phyloP scores from a whole-genome alignment of 768 basidiomycete species.

The Punctularia strigosozonata region DNA sequence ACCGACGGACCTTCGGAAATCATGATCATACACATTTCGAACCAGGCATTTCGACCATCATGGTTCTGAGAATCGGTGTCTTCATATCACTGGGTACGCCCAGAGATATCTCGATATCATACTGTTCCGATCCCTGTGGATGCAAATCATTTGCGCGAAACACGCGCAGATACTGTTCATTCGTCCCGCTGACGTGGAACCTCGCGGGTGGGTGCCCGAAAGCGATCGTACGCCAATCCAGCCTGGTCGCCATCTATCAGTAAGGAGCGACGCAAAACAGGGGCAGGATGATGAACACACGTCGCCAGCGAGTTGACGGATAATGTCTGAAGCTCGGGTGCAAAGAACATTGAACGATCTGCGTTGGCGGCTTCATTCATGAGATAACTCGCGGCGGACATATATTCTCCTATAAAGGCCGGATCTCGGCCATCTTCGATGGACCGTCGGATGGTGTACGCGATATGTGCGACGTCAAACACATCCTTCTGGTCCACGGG shows the following conservation, averaged over 20 bases:
- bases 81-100: neutral
- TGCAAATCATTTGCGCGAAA: constrained; percentile 8
- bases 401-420: constrained; percentile 6
- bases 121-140: neutral
- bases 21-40: too few relatives aligned
- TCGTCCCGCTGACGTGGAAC: constrained; percentile 4
- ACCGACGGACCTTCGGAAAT: too few relatives aligned
- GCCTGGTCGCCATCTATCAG: constrained; percentile 1
- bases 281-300: constrained; percentile 1
- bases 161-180: constrained; percentile 6
- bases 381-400: constrained; percentile 7
- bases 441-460: constrained; percentile 2
- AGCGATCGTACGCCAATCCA: constrained; percentile 8
- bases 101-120: neutral
- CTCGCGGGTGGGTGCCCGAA: constrained; percentile 5
- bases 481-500: neutral
- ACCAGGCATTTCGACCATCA: too few relatives aligned
- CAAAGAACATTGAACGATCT: constrained; percentile 4
- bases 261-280: neutral
- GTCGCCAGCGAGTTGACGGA: constrained; percentile 8
- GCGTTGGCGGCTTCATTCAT: constrained; percentile 6
- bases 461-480: neutral
- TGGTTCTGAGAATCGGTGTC: too few relatives aligned
- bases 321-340: neutral
- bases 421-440: constrained; percentile 1